phyloP scores from a whole-genome alignment of 208 protist genomes.

The Tritrichomonas musculus region DNA sequence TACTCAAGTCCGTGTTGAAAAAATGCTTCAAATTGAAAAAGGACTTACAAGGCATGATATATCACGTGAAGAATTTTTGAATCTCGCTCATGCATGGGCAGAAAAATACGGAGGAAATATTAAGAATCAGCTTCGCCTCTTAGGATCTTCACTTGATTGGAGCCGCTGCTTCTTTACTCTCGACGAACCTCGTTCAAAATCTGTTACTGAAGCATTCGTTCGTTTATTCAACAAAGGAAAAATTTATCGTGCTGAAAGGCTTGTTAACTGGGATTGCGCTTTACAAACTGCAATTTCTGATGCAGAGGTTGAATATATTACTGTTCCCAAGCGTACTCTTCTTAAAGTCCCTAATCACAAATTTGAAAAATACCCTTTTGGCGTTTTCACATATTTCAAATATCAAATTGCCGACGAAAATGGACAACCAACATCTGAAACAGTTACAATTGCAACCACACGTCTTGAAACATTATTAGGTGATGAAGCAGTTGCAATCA shows the following conservation, averaged over 20 bases:
- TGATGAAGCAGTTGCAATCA: conserved; percentile 78
- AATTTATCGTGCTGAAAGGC: conserved; percentile 86
- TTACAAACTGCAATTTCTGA: conserved; percentile 98
- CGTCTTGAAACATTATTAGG: conserved; percentile 96
- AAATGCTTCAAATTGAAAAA: conserved; percentile 37
- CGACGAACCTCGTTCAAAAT: conserved; percentile 74
- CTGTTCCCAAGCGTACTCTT: conserved; percentile 4
- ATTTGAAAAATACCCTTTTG: conserved; percentile 23
- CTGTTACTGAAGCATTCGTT: conserved; percentile 91
- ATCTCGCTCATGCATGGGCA: conserved; percentile 94
- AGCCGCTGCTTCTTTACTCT: conserved; percentile 94
- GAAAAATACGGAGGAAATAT: conserved; percentile 83
- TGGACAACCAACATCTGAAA: not conserved
- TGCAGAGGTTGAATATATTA: conserved; percentile 88
- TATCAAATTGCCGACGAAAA: conserved; percentile 38
- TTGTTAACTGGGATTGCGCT: conserved; percentile 97
- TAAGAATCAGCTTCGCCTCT: conserved; percentile 76
- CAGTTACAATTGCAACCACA: conserved; percentile 66
- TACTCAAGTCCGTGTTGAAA: conserved; percentile 55
- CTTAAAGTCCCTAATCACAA: conserved; percentile 30
- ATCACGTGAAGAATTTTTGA: conserved; percentile 86
- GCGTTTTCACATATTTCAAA: conserved; percentile 37
- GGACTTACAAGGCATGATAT: conserved; percentile 75
- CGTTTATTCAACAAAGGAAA: conserved; percentile 82
- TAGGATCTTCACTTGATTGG: conserved; percentile 98